Conservation (phyloP, 2,329 filamentous ascomycete species). For the Xylaria arbuscula region DNA sequence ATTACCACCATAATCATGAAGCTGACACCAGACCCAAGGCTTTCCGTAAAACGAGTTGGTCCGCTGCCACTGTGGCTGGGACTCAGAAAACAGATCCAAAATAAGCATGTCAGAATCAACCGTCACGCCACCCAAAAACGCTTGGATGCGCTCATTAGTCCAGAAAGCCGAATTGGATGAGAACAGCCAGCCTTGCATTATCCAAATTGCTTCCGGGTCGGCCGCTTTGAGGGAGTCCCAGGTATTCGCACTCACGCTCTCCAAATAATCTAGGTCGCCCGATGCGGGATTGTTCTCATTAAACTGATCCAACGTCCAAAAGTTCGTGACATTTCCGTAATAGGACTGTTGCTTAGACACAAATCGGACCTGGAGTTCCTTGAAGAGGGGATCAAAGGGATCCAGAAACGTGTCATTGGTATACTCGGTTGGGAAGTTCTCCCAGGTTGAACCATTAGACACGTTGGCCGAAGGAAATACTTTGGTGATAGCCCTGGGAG, state of each 20-base stretch:
- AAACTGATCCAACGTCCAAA: slow-evolving; percentile 41
- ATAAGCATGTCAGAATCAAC: slow-evolving; percentile 39
- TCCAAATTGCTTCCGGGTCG: slow-evolving; percentile 36
- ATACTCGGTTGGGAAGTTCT: slow-evolving; percentile 31
- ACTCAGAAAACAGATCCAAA: slow-evolving; percentile 39
- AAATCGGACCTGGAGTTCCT: slow-evolving; percentile 36
- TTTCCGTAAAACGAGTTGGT: slow-evolving; percentile 39
- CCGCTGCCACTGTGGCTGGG: slow-evolving; percentile 39
- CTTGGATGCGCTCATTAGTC: slow-evolving; percentile 38
- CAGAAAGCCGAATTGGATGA: slow-evolving; percentile 35
- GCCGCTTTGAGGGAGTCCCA: slow-evolving; percentile 39
- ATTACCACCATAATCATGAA: slow-evolving; percentile 40
- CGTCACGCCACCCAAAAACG: slow-evolving; percentile 39
- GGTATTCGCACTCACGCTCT: slow-evolving; percentile 39
- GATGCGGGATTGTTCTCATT: slow-evolving; percentile 40
- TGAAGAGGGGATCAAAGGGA: slow-evolving; percentile 38
- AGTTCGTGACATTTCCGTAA: slow-evolving; percentile 38
- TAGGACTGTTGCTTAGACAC: slow-evolving; percentile 37
- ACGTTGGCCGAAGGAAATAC: slow-evolving; percentile 37
- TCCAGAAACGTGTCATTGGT: slow-evolving; percentile 40
- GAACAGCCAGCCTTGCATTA: slow-evolving; percentile 41
- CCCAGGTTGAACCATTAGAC: slow-evolving; percentile 37
- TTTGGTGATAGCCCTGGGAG: slow-evolving; percentile 31
- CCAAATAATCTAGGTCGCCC: slow-evolving; percentile 35
- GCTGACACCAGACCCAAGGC: slow-evolving; percentile 40